Percentiles rank a stretch among this genome's conserved stretches.
phyloP scores from a whole-genome alignment of 2,329 filamentous ascomycete species.

The Paraphaeosphaeria sporulosa region DNA sequence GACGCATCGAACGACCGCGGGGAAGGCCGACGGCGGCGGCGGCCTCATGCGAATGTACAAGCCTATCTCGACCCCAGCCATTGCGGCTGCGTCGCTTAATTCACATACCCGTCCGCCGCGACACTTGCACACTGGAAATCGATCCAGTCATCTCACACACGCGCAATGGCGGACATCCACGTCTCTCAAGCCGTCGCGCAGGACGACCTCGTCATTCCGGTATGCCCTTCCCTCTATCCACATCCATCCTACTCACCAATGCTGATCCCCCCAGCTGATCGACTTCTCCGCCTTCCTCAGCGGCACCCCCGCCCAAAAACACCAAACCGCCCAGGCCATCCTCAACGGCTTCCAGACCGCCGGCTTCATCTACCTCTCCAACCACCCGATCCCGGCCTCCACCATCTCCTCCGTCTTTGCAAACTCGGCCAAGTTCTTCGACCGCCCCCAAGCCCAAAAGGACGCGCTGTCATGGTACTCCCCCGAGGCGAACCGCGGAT shows the following conservation, averaged over 20 bases:
- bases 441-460: conserved; percentile 47
- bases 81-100: background rate
- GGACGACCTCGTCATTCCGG: conserved; percentile 50
- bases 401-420: conserved; percentile 69
- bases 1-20: conserved; percentile 21
- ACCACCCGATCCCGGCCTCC: conserved; percentile 72
- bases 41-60: conserved; percentile 17
- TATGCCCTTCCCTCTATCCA: conserved; percentile 20
- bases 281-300: conserved; percentile 78
- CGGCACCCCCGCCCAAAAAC: conserved; percentile 67
- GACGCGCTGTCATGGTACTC: conserved; percentile 52
- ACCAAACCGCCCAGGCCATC: conserved; percentile 73
- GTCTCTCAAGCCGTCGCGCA: conserved; percentile 47
- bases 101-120: background rate
- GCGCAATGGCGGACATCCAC: conserved; percentile 32
- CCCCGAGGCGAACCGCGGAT: conserved; percentile 58
- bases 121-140: background rate
- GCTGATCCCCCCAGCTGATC: conserved; percentile 65
- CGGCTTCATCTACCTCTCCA: conserved; percentile 88
- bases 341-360: conserved; percentile 82
- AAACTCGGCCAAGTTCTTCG: conserved; percentile 49
- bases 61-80: conserved; percentile 5
- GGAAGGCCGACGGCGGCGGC: conserved; percentile 25
- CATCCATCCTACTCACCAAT: background rate
- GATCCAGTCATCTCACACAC: background rate